Evolutionary conservation across 768 basidiomycete species (phyloP).

Genomic region (Trametes coccinea): DNA sequence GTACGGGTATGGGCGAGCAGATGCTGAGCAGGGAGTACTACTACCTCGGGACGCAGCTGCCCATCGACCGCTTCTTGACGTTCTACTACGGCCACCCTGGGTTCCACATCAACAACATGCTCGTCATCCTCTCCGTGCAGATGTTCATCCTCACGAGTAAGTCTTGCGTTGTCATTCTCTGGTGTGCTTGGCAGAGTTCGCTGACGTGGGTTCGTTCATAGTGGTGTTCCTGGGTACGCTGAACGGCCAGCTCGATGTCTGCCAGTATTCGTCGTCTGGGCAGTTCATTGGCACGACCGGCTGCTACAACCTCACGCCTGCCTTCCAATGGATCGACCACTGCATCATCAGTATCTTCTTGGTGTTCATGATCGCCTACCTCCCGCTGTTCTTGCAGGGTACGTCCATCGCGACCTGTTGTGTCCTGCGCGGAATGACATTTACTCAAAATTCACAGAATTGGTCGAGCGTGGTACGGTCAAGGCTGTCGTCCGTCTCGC

Average conservation of each 20-base stretch:
- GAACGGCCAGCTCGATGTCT: slow-evolving; percentile 77
- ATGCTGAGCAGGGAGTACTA: slow-evolving; percentile 99
- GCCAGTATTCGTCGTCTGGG: slow-evolving; percentile 72
- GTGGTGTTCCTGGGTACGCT: slow-evolving; percentile 96
- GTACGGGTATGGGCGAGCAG: slow-evolving; percentile 99
- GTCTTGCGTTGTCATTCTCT: slow-evolving; percentile 33
- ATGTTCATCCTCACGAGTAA: slow-evolving; percentile 88
- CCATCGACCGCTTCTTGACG: slow-evolving; percentile 97
- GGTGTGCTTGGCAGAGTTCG: background rate
- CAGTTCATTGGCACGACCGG: slow-evolving; percentile 78
- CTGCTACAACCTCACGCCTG: slow-evolving; percentile 93
- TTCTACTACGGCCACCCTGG: slow-evolving; percentile 99
- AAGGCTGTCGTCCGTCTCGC: slow-evolving; percentile 88
- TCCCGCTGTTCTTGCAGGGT: slow-evolving; percentile 96
- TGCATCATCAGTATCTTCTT: slow-evolving; percentile 98
- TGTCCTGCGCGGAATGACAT: background rate
- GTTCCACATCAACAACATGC: slow-evolving; percentile 99
- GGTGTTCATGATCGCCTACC: slow-evolving; percentile 96
- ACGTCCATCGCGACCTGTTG: slow-evolving; percentile 16
- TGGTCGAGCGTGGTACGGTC: slow-evolving; percentile 92
- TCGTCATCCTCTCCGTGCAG: slow-evolving; percentile 96
- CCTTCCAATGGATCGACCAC: slow-evolving; percentile 93
- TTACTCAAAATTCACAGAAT: slow-evolving; percentile 53
- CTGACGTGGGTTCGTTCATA: slow-evolving; percentile 35
- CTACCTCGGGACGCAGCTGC: slow-evolving; percentile 96